A percentile compares a stretch with the other conserved stretches of the same genome.
Evolutionary conservation across 352 stramenopile species (phyloP).

Genomic region (Aphanomyces astaci): DNA sequence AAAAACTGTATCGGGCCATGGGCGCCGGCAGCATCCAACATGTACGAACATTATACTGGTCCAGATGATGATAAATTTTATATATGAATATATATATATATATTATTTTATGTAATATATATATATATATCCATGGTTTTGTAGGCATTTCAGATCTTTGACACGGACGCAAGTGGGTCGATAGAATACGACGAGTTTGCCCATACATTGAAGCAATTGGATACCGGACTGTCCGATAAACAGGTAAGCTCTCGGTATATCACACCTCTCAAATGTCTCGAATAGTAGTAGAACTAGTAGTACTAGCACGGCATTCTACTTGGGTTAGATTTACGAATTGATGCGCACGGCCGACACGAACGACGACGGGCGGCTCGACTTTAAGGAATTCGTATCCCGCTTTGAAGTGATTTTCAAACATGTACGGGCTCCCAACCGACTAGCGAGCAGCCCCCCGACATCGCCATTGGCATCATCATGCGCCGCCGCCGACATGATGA

Average conservation of each 20-base stretch:
- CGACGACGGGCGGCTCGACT: slow-evolving; percentile 41
- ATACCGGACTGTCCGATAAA: slow-evolving; percentile 85
- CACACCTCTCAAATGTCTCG: no score
- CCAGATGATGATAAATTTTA: not conserved
- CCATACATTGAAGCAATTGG: slow-evolving; percentile 82
- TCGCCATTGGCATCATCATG: no score
- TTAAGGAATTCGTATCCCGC: slow-evolving; percentile 39
- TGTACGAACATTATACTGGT: not conserved
- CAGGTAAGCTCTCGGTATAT: slow-evolving; percentile 33
- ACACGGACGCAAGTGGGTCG: slow-evolving; percentile 80
- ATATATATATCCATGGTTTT: not conserved
- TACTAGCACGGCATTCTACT: not conserved
- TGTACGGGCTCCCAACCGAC: slow-evolving; percentile 26
- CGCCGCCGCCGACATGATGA: slow-evolving; percentile 22
- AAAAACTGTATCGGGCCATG: slow-evolving; percentile 88
- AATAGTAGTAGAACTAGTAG: no score
- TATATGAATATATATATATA: no score
- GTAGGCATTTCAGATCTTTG: slow-evolving; percentile 84
- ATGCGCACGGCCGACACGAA: slow-evolving; percentile 51
- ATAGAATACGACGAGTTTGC: slow-evolving; percentile 94
- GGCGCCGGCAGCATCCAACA: slow-evolving; percentile 76
- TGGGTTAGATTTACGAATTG: slow-evolving; percentile 42
- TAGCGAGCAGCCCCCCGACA: no score
- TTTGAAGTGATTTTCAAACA: slow-evolving; percentile 45
- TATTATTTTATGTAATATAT: no score